Conservation (phyloP, 768 basidiomycete genomes). For the Coprinopsis cinerea region DNA sequence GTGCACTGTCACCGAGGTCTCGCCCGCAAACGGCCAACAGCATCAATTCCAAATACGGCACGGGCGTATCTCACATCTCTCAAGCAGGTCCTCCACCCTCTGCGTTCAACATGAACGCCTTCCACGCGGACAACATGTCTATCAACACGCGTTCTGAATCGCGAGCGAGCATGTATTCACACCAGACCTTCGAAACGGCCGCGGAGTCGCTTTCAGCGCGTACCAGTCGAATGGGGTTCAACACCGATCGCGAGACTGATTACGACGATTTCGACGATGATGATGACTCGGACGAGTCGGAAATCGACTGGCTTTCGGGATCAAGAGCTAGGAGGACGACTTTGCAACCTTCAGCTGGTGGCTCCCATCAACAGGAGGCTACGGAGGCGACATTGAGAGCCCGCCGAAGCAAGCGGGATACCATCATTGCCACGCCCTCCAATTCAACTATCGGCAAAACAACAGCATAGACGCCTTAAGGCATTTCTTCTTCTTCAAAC, state of each 20-base stretch:
- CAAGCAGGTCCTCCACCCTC: not conserved
- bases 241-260: not conserved
- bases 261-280: not conserved
- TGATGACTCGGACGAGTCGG: slow-evolving; percentile 1
- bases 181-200: slow-evolving; percentile 12
- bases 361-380: too few species aligned
- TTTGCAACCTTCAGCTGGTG: too few species aligned
- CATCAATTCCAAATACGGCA: not conserved
- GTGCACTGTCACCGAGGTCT: not conserved
- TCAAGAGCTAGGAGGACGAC: too few species aligned
- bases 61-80: not conserved
- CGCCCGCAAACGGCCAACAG: too few species aligned
- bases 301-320: too few species aligned
- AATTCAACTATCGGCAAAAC: too few species aligned
- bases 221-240: not conserved
- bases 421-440: too few species aligned
- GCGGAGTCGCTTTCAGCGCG: slow-evolving; percentile 7
- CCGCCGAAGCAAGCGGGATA: too few species aligned
- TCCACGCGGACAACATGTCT: not conserved
- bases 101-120: not conserved
- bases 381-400: too few species aligned
- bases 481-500: too few species aligned
- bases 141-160: slow-evolving; percentile 6
- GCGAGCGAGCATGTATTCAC: slow-evolving; percentile 8
- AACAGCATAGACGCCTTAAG: too few species aligned